Evolutionary conservation across 768 basidiomycete genomes (phyloP).

Genomic region (Basidioascus undulatus): DNA sequence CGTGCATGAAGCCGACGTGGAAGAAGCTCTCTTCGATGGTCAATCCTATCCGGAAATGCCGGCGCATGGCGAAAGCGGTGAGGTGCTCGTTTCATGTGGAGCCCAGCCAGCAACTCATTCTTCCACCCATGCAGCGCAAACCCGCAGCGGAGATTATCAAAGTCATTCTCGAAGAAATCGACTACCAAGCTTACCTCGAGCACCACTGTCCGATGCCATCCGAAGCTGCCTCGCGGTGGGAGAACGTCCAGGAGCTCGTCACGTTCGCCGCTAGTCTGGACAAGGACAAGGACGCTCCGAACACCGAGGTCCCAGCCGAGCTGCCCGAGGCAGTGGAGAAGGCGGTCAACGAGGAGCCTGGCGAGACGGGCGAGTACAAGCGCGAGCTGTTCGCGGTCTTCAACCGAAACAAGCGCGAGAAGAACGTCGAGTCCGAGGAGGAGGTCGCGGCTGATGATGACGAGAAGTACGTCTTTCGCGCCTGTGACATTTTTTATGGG

Average conservation of each 20-base stretch:
- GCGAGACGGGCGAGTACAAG: not conserved
- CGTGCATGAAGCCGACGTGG: slow-evolving; percentile 40
- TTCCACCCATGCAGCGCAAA: slow-evolving; percentile 32
- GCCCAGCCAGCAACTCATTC: not conserved
- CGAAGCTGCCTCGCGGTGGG: slow-evolving; percentile 57
- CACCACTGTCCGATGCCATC: slow-evolving; percentile 35
- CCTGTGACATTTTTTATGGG: too few species aligned
- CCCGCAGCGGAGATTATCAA: slow-evolving; percentile 40
- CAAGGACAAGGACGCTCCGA: slow-evolving; percentile 24
- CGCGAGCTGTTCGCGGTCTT: not conserved
- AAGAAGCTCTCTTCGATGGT: slow-evolving; percentile 43
- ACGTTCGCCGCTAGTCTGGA: slow-evolving; percentile 32
- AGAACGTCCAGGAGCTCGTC: slow-evolving; percentile 62
- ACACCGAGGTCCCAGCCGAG: slow-evolving; percentile 6
- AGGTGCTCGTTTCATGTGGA: slow-evolving; percentile 1
- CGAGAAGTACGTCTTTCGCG: too few species aligned
- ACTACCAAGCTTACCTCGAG: slow-evolving; percentile 43
- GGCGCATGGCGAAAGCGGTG: slow-evolving; percentile 32
- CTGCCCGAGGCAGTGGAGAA: slow-evolving; percentile 7
- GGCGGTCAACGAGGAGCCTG: slow-evolving; percentile 1
- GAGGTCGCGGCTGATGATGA: too few species aligned
- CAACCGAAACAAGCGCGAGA: too few species aligned
- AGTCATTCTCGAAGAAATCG: slow-evolving; percentile 29
- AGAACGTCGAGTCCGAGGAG: too few species aligned
- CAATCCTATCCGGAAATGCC: slow-evolving; percentile 28